Conservation (phyloP, 2,329 filamentous ascomycete genomes). For the Arthrobotrys entomopaga region DNA sequence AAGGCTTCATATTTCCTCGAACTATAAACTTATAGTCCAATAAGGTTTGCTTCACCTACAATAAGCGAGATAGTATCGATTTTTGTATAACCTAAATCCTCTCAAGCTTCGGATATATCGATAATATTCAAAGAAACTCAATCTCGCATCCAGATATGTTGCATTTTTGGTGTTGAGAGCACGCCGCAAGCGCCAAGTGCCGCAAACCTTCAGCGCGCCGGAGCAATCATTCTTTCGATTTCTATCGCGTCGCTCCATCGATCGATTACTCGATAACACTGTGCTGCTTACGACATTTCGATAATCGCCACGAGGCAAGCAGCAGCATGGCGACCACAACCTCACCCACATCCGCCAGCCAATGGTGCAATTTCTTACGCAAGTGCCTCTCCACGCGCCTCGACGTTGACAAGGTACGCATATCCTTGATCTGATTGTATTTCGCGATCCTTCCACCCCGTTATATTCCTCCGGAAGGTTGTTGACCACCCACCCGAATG, state of each 20-base stretch:
- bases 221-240: neutral
- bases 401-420: constrained; percentile 50
- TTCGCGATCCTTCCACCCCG: constrained; percentile 9
- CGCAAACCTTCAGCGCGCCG: neutral
- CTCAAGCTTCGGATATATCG: neutral
- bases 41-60: too few relatives aligned
- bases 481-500: constrained; percentile 33
- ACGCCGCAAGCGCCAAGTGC: neutral
- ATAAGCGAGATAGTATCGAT: too few relatives aligned
- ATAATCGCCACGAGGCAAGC: neutral
- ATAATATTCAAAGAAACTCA: neutral
- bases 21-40: neutral
- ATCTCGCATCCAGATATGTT: constrained; percentile 3
- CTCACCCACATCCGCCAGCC: constrained; percentile 17
- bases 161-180: constrained; percentile 6
- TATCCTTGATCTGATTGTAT: neutral
- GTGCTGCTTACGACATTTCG: neutral
- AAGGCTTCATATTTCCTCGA: neutral
- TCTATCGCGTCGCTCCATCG: constrained; percentile 7
- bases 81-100: neutral
- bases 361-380: constrained; percentile 53
- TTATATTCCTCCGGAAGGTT: constrained; percentile 31
- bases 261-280: neutral
- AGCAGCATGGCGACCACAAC: constrained; percentile 6
- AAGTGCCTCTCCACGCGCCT: constrained; percentile 47